Percentiles rank a stretch among this genome's conserved stretches.
phyloP scores from a whole-genome alignment of 83 land plant genomes.

The Thuja plicata region DNA sequence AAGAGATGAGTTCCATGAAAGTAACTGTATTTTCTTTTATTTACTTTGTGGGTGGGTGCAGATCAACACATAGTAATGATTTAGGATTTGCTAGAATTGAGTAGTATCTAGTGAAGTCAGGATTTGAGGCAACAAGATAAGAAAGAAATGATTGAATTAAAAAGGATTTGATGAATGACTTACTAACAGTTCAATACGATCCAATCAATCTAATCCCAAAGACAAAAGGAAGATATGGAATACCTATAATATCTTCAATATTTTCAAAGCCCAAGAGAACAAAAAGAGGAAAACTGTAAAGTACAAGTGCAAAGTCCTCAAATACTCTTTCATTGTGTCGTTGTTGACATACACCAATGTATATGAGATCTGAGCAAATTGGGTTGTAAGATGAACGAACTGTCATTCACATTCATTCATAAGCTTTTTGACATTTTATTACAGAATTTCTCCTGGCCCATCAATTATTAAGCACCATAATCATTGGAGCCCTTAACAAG shows the following conservation, averaged over 20 bases:
- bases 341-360: background rate
- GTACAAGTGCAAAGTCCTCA: background rate
- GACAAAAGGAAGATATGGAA: no score
- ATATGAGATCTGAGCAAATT: background rate
- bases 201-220: no score
- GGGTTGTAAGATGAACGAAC: background rate
- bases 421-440: background rate
- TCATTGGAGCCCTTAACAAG: background rate
- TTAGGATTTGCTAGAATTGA: background rate
- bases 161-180: background rate
- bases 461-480: no score
- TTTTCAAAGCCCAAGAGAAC: background rate
- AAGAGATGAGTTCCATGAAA: background rate
- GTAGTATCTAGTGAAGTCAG: background rate
- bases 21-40: background rate
- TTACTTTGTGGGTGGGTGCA: background rate
- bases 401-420: background rate
- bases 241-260: background rate
- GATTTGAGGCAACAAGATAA: background rate
- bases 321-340: background rate
- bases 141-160: background rate
- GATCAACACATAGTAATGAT: background rate
- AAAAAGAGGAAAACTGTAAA: no score
- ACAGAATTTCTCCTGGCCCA: background rate
- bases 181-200: no score